Percentiles rank a stretch among this genome's conserved stretches.
phyloP scores from a whole-genome alignment of 441 rosid species.

The Biscutella laevigata region DNA sequence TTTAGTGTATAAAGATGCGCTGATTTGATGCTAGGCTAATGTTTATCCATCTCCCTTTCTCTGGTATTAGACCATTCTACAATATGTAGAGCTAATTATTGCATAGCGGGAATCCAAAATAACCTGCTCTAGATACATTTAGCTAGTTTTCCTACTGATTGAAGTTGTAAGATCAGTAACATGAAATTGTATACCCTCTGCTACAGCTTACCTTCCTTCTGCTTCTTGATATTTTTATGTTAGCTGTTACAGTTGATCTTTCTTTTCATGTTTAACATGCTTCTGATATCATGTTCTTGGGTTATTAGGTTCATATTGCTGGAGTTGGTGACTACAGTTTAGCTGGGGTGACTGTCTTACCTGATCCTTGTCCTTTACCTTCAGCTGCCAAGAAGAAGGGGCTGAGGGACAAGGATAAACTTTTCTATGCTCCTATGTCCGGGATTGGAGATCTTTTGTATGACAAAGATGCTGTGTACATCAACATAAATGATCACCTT shows the following conservation, averaged over 20 bases:
- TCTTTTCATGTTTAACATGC: slow-evolving; percentile 8
- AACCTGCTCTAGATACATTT: not conserved
- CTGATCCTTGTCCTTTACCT: slow-evolving; percentile 94
- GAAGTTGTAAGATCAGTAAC: not conserved
- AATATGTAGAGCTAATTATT: not conserved
- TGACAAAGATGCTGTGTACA: slow-evolving; percentile 95
- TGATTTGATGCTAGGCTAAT: not conserved
- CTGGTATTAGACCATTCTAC: slow-evolving; percentile 3
- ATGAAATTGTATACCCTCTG: not conserved
- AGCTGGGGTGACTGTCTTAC: slow-evolving; percentile 62
- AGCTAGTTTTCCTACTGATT: not conserved
- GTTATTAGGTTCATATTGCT: slow-evolving; percentile 80
- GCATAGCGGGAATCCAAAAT: not conserved
- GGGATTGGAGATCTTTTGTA: slow-evolving; percentile 87
- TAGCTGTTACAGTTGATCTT: slow-evolving; percentile 11
- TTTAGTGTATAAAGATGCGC: slow-evolving; percentile 1
- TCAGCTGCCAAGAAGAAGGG: slow-evolving; percentile 84
- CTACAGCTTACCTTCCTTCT: not conserved
- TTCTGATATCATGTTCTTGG: slow-evolving; percentile 12
- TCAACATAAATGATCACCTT: slow-evolving; percentile 78
- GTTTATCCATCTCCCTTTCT: not conserved
- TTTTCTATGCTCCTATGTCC: slow-evolving; percentile 94
- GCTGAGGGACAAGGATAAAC: slow-evolving; percentile 77
- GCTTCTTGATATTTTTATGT: slow-evolving; percentile 4
- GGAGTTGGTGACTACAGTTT: slow-evolving; percentile 88